Evolutionary conservation across 257 asterid species (phyloP).

Genomic region (Capsicum rhomboideum): DNA sequence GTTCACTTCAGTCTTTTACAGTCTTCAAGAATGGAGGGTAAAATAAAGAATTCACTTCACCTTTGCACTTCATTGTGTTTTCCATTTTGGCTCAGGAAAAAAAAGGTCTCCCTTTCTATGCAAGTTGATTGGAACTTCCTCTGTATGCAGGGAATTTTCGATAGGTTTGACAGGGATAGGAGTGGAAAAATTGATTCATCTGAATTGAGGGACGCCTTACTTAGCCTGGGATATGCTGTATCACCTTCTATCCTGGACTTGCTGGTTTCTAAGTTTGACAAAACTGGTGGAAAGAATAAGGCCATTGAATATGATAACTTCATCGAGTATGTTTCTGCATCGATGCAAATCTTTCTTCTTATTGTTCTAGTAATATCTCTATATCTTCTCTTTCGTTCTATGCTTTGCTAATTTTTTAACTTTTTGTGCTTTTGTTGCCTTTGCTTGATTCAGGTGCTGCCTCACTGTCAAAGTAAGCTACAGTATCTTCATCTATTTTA

Average conservation of each 20-base stretch:
- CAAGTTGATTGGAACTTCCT: conserved; percentile 1
- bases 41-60: conserved; percentile 13
- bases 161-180: conserved; percentile 88
- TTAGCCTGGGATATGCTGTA: conserved; percentile 78
- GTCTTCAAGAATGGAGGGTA: conserved; percentile 99
- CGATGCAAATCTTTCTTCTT: neutral
- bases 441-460: conserved; percentile 64
- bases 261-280: conserved; percentile 84
- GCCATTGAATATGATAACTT: conserved; percentile 95
- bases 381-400: neutral
- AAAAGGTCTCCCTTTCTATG: neutral
- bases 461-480: conserved; percentile 85
- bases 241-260: conserved; percentile 72
- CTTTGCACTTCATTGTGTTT: neutral
- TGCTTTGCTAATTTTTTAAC: neutral
- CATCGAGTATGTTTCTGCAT: conserved; percentile 59
- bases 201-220: conserved; percentile 83
- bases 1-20: conserved; percentile 72
- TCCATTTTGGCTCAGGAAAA: neutral
- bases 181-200: conserved; percentile 78
- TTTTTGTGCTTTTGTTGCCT: neutral
- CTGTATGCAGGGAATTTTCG: conserved; percentile 53
- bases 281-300: conserved; percentile 69
- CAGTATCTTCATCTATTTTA: neutral
- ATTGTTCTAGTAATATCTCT: too few relatives aligned